Conservation (phyloP, 2,329 filamentous ascomycete genomes). For the Hypocrella siamensis region DNA sequence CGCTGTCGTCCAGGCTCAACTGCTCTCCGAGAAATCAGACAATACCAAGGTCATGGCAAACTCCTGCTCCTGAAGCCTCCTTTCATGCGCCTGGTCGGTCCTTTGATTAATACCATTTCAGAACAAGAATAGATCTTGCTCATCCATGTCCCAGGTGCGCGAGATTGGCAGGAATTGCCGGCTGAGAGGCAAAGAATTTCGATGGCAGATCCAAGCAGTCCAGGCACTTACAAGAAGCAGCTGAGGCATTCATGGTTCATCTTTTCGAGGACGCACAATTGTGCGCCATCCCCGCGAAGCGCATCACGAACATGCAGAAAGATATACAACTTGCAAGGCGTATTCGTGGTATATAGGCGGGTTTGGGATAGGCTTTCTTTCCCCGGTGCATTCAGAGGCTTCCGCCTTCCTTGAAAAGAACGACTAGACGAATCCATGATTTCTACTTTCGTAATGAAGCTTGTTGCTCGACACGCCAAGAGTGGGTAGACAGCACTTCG, state of each 20-base stretch:
- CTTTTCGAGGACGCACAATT: constrained; percentile 77
- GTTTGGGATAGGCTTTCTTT: constrained; percentile 33
- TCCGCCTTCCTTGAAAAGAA: too few relatives aligned
- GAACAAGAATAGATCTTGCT: neutral
- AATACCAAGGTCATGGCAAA: constrained; percentile 80
- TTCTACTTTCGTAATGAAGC: too few relatives aligned
- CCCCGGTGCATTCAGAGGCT: too few relatives aligned
- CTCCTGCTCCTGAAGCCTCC: constrained; percentile 69
- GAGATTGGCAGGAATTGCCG: constrained; percentile 57
- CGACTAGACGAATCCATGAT: too few relatives aligned
- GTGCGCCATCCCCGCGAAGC: constrained; percentile 90
- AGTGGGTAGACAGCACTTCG: too few relatives aligned
- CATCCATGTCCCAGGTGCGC: constrained; percentile 21
- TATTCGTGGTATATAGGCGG: constrained; percentile 66
- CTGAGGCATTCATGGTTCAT: constrained; percentile 92
- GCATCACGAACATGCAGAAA: constrained; percentile 95
- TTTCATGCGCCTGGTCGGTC: constrained; percentile 55
- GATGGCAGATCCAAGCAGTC: constrained; percentile 95
- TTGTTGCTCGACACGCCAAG: too few relatives aligned
- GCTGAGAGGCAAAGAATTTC: constrained; percentile 51
- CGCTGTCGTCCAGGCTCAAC: constrained; percentile 68
- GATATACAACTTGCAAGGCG: constrained; percentile 85
- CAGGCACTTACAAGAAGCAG: constrained; percentile 83
- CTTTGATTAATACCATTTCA: neutral
- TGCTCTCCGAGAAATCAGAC: constrained; percentile 80